Conservation (phyloP, 768 basidiomycete species). For the Rubroboletus satanas region DNA sequence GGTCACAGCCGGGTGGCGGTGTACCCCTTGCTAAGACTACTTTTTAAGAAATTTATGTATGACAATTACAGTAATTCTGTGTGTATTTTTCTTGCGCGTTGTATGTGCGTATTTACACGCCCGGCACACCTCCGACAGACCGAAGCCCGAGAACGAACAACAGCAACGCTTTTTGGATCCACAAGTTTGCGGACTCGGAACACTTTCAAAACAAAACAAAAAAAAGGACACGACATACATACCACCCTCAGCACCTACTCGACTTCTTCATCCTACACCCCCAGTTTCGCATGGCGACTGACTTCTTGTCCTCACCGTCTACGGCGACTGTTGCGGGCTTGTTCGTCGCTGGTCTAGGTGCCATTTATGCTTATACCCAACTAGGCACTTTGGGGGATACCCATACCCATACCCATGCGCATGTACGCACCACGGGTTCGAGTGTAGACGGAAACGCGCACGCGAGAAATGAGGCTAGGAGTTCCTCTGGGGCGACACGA, state of each 20-base stretch:
- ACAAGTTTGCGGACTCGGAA: too few species aligned
- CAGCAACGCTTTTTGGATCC: not conserved
- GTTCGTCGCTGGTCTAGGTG: slow-evolving; percentile 18
- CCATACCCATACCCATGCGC: not conserved
- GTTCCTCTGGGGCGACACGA: not conserved
- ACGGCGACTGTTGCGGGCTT: slow-evolving; percentile 33
- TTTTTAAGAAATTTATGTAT: too few species aligned
- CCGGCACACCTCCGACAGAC: not conserved
- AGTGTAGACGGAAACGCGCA: not conserved
- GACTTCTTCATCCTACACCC: too few species aligned
- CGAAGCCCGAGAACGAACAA: not conserved
- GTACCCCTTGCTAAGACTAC: too few species aligned
- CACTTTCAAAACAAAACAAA: too few species aligned
- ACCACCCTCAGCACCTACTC: too few species aligned
- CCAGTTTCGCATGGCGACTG: slow-evolving; percentile 34
- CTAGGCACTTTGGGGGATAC: not conserved
- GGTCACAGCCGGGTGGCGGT: too few species aligned
- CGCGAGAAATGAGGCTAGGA: not conserved
- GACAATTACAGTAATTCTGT: too few species aligned
- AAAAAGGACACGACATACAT: too few species aligned
- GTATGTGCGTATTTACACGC: slow-evolving; percentile 30
- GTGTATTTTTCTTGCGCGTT: slow-evolving; percentile 15
- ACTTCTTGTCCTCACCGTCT: slow-evolving; percentile 36
- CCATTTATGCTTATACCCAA: slow-evolving; percentile 16
- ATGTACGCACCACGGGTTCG: too few species aligned